A percentile compares a stretch with the other conserved stretches of the same genome.
These are phyloP conservation scores for Vitis rupestris DNA, from an alignment of 164 flowering plant genomes.

Conservation along the genomic window DNA sequence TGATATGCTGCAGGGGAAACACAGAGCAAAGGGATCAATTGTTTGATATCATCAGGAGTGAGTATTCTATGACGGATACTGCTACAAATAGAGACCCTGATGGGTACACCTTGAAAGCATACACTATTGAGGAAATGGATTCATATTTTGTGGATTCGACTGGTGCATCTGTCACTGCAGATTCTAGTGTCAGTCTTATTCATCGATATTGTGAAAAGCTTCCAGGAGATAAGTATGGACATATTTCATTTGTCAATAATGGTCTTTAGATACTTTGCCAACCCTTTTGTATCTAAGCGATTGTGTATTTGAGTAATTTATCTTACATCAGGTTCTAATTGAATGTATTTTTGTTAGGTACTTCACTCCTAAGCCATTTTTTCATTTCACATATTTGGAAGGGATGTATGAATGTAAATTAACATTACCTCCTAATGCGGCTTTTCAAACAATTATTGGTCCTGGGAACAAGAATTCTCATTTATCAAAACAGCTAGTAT, in stretches of 20 bases:
- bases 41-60: conserved; percentile 66
- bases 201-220: conserved; percentile 71
- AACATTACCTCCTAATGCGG: conserved; percentile 72
- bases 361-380: conserved; percentile 58
- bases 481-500: conserved; percentile 72
- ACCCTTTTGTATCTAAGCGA: background rate
- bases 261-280: conserved; percentile 1
- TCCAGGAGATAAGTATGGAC: conserved; percentile 65
- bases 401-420: conserved; percentile 47
- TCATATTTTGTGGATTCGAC: conserved; percentile 61
- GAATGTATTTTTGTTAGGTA: conserved; percentile 35
- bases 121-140: conserved; percentile 25
- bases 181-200: conserved; percentile 67
- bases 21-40: conserved; percentile 55
- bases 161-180: conserved; percentile 69
- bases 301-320: background rate
- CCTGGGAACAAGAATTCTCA: conserved; percentile 41
- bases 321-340: conserved; percentile 1
- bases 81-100: conserved; percentile 54
- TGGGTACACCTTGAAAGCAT: conserved; percentile 27
- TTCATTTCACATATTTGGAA: conserved; percentile 30
- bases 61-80: conserved; percentile 52
- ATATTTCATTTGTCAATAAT: background rate
- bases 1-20: conserved; percentile 61
- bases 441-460: conserved; percentile 59